phyloP scores from a whole-genome alignment of 1,139 yeast species.

The Tardiomyces depauwii region DNA sequence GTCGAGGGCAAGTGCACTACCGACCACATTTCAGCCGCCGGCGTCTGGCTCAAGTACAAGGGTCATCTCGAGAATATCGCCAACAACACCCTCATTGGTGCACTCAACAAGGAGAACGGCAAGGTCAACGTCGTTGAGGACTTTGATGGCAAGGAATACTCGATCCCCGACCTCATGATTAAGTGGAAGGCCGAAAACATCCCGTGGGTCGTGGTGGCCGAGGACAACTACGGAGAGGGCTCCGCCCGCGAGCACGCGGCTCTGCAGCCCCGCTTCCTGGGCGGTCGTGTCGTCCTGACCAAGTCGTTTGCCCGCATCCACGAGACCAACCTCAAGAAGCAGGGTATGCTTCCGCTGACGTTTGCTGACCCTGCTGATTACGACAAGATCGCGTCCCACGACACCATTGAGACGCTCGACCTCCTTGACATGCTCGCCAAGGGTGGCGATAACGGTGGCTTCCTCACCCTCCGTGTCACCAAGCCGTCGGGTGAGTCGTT shows the following conservation, averaged over 20 bases:
- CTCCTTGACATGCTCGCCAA: conserved; percentile 68
- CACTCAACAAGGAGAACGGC: conserved; percentile 92
- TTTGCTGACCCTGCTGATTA: conserved; percentile 85
- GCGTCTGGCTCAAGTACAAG: conserved; percentile 97
- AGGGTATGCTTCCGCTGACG: conserved; percentile 91
- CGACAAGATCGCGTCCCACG: conserved; percentile 68
- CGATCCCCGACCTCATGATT: conserved; percentile 95
- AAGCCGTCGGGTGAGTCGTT: conserved; percentile 64
- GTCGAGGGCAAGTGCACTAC: conserved; percentile 98
- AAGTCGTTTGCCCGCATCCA: conserved; percentile 96
- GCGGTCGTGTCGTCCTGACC: conserved; percentile 79
- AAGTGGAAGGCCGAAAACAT: conserved; percentile 79
- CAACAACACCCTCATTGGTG: conserved; percentile 91
- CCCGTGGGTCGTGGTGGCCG: conserved; percentile 95
- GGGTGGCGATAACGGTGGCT: conserved; percentile 82
- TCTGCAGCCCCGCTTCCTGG: conserved; percentile 83
- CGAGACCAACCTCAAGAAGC: conserved; percentile 86
- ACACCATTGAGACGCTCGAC: conserved; percentile 65
- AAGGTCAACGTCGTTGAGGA: conserved; percentile 89
- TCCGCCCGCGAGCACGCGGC: conserved; percentile 99
- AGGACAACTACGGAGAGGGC: conserved; percentile 97
- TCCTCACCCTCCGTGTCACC: conserved; percentile 56
- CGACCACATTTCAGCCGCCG: conserved; percentile 97
- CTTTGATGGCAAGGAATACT: conserved; percentile 57
- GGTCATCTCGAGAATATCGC: conserved; percentile 96